These are phyloP conservation scores for Aspergillus sp. DNA, from an alignment of 2,329 filamentous ascomycete species.

Conservation along the genomic window DNA sequence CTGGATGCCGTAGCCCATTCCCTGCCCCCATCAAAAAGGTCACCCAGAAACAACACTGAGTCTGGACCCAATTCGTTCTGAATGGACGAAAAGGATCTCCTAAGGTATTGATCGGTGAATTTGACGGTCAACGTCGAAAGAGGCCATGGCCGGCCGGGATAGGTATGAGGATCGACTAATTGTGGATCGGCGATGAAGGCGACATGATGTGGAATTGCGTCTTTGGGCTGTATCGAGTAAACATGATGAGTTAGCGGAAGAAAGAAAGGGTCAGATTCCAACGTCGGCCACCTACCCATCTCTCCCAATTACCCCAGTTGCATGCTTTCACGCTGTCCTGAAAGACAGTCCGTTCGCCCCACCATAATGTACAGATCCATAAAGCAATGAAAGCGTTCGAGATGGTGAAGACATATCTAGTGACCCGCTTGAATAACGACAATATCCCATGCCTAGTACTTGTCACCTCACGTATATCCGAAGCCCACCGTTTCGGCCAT, in stretches of 20 bases:
- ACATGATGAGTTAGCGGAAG: background rate
- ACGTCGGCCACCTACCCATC: slow-evolving; percentile 67
- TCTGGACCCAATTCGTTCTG: slow-evolving; percentile 78
- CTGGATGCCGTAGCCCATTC: slow-evolving; percentile 81
- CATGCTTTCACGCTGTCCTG: slow-evolving; percentile 69
- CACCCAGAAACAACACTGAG: slow-evolving; percentile 86
- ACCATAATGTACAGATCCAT: slow-evolving; percentile 78
- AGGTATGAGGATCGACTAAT: slow-evolving; percentile 91
- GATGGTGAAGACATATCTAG: slow-evolving; percentile 42
- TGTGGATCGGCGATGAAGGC: slow-evolving; percentile 88
- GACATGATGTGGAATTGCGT: slow-evolving; percentile 78
- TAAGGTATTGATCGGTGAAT: slow-evolving; percentile 89
- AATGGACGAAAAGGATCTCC: slow-evolving; percentile 76
- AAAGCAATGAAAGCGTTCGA: slow-evolving; percentile 68
- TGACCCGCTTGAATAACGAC: slow-evolving; percentile 13
- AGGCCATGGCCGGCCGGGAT: slow-evolving; percentile 78
- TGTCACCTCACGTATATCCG: slow-evolving; percentile 14
- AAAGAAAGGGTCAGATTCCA: background rate
- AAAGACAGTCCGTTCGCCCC: slow-evolving; percentile 83
- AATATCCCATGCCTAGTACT: slow-evolving; percentile 21
- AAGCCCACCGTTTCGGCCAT: slow-evolving; percentile 27
- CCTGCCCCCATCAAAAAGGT: slow-evolving; percentile 91
- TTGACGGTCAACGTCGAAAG: slow-evolving; percentile 66
- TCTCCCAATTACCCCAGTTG: slow-evolving; percentile 85
- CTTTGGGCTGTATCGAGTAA: slow-evolving; percentile 62